These are phyloP conservation scores for Chalciporus sphaerocephalus DNA, from an alignment of 768 basidiomycete genomes.

Conservation along the genomic window DNA sequence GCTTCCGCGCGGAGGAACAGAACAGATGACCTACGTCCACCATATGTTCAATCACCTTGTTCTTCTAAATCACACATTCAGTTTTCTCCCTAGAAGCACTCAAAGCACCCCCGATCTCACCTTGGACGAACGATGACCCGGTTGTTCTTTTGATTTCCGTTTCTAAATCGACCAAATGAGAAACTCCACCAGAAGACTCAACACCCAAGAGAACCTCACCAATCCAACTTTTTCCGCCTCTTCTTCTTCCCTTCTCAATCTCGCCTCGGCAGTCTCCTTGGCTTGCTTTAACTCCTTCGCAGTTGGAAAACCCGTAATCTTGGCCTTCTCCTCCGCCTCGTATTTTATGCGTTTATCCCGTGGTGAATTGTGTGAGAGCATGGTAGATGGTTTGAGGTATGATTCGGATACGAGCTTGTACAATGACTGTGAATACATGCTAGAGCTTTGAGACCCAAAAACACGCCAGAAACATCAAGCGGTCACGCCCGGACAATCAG, in stretches of 20 bases:
- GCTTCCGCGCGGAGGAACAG: not conserved
- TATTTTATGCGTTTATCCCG: slow-evolving; percentile 77
- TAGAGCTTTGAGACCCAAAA: slow-evolving; percentile 25
- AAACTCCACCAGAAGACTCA: not conserved
- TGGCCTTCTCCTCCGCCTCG: slow-evolving; percentile 72
- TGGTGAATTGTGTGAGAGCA: slow-evolving; percentile 74
- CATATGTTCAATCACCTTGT: slow-evolving; percentile 42
- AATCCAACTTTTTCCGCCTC: slow-evolving; percentile 70
- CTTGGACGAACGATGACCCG: slow-evolving; percentile 48
- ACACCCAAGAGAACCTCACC: slow-evolving; percentile 40
- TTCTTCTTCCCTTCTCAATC: slow-evolving; percentile 65
- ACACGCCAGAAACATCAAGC: not conserved
- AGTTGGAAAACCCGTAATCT: slow-evolving; percentile 72
- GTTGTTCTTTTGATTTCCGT: slow-evolving; percentile 50
- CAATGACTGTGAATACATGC: slow-evolving; percentile 55
- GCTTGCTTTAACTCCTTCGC: slow-evolving; percentile 74
- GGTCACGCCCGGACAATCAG: no score
- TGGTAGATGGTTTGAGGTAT: slow-evolving; percentile 79
- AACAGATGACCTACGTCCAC: slow-evolving; percentile 58
- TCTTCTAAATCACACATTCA: slow-evolving; percentile 40
- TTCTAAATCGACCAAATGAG: slow-evolving; percentile 46
- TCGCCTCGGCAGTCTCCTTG: slow-evolving; percentile 59
- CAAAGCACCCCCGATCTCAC: slow-evolving; percentile 29
- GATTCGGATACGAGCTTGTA: slow-evolving; percentile 64
- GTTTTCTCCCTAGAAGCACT: slow-evolving; percentile 1